Base-by-base conservation (phyloP, 257 asterid genomes). In the Nyctanthes arbortristis region DNA sequence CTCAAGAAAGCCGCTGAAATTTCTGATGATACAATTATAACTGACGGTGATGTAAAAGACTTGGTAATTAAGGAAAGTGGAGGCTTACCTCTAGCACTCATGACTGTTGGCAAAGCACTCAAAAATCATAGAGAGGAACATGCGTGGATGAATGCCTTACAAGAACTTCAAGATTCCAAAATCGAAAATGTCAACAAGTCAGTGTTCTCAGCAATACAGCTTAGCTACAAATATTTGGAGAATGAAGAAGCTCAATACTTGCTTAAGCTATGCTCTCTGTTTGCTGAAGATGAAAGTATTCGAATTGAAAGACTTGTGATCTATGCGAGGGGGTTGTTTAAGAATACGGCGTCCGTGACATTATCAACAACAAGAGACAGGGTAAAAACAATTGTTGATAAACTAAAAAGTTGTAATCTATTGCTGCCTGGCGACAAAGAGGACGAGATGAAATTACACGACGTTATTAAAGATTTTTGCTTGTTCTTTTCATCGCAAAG, bases 1-100 rank as follows among this genome's bases (percentile, higher is more conserved):
- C 78, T 84, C 4, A 35, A 6, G 9, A 37, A 68, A 2, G 73
- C 20, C 6, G 71, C 55, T 5, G 75, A 73, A 0, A 9, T 33
- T 4, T 27, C 31, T 54, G 58, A 82, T 22, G 63, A 65, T 36
- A 14, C 2, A 52, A 52, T 52, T 47, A 47, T 4, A 6, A n/a
- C n/a, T n/a, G 20, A 20, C 22, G 20, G 11, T 9, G 29, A 16
- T 1, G 81, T 83, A 27, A 22, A 14, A 61, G 32, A 56, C n/a
- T n/a, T n/a, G 2, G 72, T 82, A 12, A 43, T 31, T 0, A 7
- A 7, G 7, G 63, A 49, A 63, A 75, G 84, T 64, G 55, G 18
- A 5, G 78, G 81, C 31, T 29, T 73, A 65, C 84, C 78, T 0
- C 47, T 82, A 7, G 82, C 82, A 6, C 75, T 75, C 13, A 63